Evolutionary conservation across 768 basidiomycete species (phyloP), one percentile per base, ranked within the genome.

Genomic region (Tylopilus plumbeoviolaceoides): DNA sequence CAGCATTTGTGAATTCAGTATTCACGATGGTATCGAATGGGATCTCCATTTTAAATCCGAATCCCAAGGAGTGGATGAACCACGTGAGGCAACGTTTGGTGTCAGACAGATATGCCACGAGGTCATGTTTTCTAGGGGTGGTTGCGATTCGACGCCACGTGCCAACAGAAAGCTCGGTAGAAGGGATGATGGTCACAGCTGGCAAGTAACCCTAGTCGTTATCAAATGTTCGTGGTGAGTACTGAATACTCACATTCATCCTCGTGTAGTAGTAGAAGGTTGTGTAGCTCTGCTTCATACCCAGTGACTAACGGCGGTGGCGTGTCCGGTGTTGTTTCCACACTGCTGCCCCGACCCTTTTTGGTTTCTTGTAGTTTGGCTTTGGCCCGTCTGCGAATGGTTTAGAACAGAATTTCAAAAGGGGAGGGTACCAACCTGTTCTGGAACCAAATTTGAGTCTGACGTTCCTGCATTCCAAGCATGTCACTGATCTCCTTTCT

Each of bases 391-490:
- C 90, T 91, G 56, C 33, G 5, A 43, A 47, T 31, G 21, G 28
- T 52, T 28, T 49, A 48, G 43, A 12, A 14, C 17, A 47, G 36
- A 21, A 36, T 20, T 21, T 21, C 7, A 8, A 40, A 12, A 48
- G 11, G 46, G 39, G 9, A 30, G 30, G 7, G 31, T 5, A 57
- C 59, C 7, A 25, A 60, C 89, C 89, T 76, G 64, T 92, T 91
- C 66, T 92, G 89, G 61, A 91, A 92, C 90, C 90, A 91, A 44
- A 92, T 87, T 69, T 91, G 90, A 0, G 87, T 90, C 73, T 91
- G 90, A 35, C 89, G 83, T 70, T 91, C 90, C 47, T 87, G 80
- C 85, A 92, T 90, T 15, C 87, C 87, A 5, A 92, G 74, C 50
- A 80, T 67, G 23, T 83, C 79, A 53, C 85, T 82, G 48, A 92